Evolutionary conservation across 75 land plant genomes (phyloP).

Genomic region (Pinus taeda): DNA sequence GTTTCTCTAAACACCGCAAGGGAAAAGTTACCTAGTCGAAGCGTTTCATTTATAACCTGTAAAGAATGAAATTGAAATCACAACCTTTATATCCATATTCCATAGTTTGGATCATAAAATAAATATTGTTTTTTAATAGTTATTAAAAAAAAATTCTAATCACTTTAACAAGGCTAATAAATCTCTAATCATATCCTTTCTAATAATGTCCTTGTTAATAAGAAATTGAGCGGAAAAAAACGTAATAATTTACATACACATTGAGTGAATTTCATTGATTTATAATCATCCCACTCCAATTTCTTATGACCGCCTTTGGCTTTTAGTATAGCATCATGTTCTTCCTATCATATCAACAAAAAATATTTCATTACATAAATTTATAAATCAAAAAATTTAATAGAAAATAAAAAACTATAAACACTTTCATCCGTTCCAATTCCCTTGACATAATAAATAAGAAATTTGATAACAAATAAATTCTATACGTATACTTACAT

Average conservation of each 20-base stretch:
- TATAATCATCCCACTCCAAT: no score
- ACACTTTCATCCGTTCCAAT: background rate
- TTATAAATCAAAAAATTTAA: no score
- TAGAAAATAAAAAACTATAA: background rate
- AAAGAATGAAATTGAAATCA: background rate
- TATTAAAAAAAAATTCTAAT: no score
- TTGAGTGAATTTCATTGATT: background rate
- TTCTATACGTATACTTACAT: no score
- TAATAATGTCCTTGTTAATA: no score
- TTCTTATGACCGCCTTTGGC: background rate
- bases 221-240: no score
- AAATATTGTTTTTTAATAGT: no score
- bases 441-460: background rate
- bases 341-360: background rate
- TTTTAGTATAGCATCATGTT: background rate
- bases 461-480: no score
- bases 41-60: slow-evolving; percentile 3
- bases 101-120: no score
- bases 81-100: no score
- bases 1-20: background rate
- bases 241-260: background rate
- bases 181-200: no score
- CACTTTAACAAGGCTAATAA: no score
- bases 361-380: background rate
- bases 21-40: background rate